Evolutionary conservation across 2,329 filamentous ascomycete genomes (phyloP), one percentile per base, ranked within the genome.

Genomic region (Chaetomium globosum): DNA sequence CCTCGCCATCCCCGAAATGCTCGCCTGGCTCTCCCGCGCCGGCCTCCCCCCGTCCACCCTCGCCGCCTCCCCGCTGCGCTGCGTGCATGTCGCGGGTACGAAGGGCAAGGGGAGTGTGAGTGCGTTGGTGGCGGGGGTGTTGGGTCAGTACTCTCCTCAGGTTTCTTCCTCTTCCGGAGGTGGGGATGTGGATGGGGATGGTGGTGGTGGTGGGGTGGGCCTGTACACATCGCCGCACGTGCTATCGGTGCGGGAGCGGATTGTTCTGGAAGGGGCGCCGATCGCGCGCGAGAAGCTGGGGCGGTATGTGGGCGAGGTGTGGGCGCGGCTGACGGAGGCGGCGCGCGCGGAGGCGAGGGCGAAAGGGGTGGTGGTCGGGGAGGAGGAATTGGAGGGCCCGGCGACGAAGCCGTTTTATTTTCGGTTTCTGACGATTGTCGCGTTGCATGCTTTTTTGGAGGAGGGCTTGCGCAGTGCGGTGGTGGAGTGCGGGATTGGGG

Each of bases 31-130:
- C 69, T 80, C 79, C 54, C 89, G 89, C 67, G 87, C 91, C 62
- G 92, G 92, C 57, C 91, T 96, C 77, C 79, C 89, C 77, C 76
- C 76, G 1, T 61, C 71, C 0, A 79, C 81, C 69, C 79, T 85
- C 30, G 71, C 76, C 13, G 69, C 71, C 9, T 75, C 75, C 2
- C 72, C 73, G 4, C 76, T 84, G 59, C 78, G 77, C 19, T 83
- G 82, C 70, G 87, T 98, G 67, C 94, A 98, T 75, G 87, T 98
- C 54, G 91, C 94, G 1, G 94, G 94, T 13, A 97, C 93, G 4
- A 98, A 97, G 76, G 94, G 94, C 66, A 98, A 97, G 77, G 93
- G 93, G 49, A 95, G 91, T 2, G 93, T 92, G 0, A 92, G 90
- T 69, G 90, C 93, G 10, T 94, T 93, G 75, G 85, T 92, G 23